These are phyloP conservation scores for Fusarium nurragi DNA, from an alignment of 2,329 filamentous ascomycete species.

Conservation along the genomic window DNA sequence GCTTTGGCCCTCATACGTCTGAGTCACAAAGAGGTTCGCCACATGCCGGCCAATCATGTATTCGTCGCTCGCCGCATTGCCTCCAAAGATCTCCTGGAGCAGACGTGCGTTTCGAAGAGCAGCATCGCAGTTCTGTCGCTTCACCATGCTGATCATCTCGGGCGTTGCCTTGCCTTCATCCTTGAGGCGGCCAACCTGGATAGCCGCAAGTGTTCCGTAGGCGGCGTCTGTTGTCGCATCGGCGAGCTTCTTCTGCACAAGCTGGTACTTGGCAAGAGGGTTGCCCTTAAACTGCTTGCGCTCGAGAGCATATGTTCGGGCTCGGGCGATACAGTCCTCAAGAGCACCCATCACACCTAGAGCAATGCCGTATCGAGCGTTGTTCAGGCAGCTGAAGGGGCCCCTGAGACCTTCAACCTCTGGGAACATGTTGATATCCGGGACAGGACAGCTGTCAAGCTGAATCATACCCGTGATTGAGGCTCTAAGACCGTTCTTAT, in stretches of 20 bases:
- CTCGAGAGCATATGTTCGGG: slow-evolving; percentile 88
- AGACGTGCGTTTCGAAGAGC: slow-evolving; percentile 81
- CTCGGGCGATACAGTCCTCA: slow-evolving; percentile 86
- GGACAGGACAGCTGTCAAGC: slow-evolving; percentile 88
- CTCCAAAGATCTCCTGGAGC: slow-evolving; percentile 95
- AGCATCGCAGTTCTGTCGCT: slow-evolving; percentile 95
- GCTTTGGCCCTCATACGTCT: slow-evolving; percentile 98
- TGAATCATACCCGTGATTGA: slow-evolving; percentile 99
- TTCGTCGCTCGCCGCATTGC: slow-evolving; percentile 98
- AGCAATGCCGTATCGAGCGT: slow-evolving; percentile 90
- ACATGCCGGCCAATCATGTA: slow-evolving; percentile 96
- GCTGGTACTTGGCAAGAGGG: slow-evolving; percentile 93
- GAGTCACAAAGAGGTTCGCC: slow-evolving; percentile 94
- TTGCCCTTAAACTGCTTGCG: slow-evolving; percentile 97
- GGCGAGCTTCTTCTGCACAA: slow-evolving; percentile 96
- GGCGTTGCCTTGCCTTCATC: slow-evolving; percentile 87
- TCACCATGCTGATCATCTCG: slow-evolving; percentile 98
- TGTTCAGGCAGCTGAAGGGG: slow-evolving; percentile 94
- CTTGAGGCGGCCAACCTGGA: slow-evolving; percentile 92
- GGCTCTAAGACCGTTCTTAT: slow-evolving; percentile 93
- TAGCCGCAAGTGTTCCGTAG: slow-evolving; percentile 87
- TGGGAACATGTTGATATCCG: slow-evolving; percentile 93
- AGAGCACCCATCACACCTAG: slow-evolving; percentile 93
- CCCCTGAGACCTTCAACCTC: slow-evolving; percentile 86
- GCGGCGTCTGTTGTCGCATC: slow-evolving; percentile 92